Percentiles rank a stretch among this genome's conserved stretches.
Evolutionary conservation across 306 rosid genomes (phyloP).

Genomic region (Ochetophila trinervis): DNA sequence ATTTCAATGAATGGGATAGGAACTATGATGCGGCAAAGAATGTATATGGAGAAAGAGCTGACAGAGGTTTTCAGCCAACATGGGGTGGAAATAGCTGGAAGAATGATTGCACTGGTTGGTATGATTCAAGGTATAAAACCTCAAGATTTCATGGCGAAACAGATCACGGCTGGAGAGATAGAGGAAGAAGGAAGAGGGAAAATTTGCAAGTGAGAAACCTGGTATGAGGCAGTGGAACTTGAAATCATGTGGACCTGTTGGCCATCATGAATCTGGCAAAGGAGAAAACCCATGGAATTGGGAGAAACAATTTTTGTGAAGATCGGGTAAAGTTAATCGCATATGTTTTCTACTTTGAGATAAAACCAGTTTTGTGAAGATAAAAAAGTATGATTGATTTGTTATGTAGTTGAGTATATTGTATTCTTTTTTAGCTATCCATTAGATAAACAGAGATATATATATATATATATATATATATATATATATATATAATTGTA

Average conservation of each 20-base stretch:
- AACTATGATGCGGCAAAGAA: neutral
- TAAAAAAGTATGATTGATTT: neutral
- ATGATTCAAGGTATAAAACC: slow-evolving; percentile 36
- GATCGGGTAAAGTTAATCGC: neutral
- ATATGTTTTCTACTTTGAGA: neutral
- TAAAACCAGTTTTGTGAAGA: slow-evolving; percentile 18
- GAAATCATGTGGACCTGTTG: slow-evolving; percentile 16
- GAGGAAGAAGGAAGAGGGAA: slow-evolving; percentile 44
- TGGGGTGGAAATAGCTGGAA: slow-evolving; percentile 32
- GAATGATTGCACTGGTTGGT: slow-evolving; percentile 30
- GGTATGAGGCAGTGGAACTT: slow-evolving; percentile 26
- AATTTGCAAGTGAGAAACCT: slow-evolving; percentile 28
- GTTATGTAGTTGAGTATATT: neutral
- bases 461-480: too few relatives aligned
- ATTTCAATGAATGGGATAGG: slow-evolving; percentile 27
- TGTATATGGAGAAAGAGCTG: slow-evolving; percentile 25
- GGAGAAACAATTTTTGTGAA: slow-evolving; percentile 31
- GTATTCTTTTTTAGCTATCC: slow-evolving; percentile 5
- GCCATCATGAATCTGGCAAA: slow-evolving; percentile 18
- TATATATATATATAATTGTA: neutral
- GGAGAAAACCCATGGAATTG: slow-evolving; percentile 26
- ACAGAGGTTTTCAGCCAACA: slow-evolving; percentile 33
- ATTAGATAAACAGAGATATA: neutral
- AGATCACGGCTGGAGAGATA: slow-evolving; percentile 44
- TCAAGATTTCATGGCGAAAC: slow-evolving; percentile 35